These are phyloP conservation scores for Mycotypha africana DNA, from an alignment of 371 early-diverging fungal genomes.

Conservation along the genomic window DNA sequence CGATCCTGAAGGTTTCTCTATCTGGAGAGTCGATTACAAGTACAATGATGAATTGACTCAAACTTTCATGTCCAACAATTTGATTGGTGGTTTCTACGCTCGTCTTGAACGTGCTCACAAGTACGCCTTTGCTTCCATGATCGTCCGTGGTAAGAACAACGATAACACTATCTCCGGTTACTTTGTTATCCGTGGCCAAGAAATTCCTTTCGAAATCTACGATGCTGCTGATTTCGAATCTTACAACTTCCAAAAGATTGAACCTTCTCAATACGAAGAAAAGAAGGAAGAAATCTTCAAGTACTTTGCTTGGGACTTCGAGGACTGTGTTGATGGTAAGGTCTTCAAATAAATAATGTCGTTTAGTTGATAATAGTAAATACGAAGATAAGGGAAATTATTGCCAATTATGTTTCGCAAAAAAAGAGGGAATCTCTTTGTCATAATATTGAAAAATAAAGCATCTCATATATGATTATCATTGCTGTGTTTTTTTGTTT, in stretches of 20 bases:
- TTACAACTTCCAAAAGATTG: slow-evolving; percentile 78
- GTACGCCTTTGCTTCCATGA: slow-evolving; percentile 91
- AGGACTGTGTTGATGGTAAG: slow-evolving; percentile 46
- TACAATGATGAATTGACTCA: slow-evolving; percentile 86
- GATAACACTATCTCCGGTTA: slow-evolving; percentile 89
- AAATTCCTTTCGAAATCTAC: slow-evolving; percentile 78
- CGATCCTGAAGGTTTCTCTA: slow-evolving; percentile 82
- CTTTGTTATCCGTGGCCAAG: slow-evolving; percentile 91
- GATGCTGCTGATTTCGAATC: slow-evolving; percentile 90
- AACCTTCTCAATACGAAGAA: slow-evolving; percentile 58
- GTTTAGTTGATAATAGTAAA: no score
- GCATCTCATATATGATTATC: no score
- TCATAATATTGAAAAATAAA: no score
- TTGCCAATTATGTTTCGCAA: no score
- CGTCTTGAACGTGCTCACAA: slow-evolving; percentile 92
- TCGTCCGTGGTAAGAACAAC: slow-evolving; percentile 84
- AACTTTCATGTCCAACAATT: slow-evolving; percentile 88
- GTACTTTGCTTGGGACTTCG: slow-evolving; percentile 46
- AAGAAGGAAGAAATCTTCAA: slow-evolving; percentile 47
- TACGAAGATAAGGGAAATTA: no score
- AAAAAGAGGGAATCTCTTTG: no score
- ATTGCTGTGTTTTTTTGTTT: no score
- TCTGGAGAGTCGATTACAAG: slow-evolving; percentile 90
- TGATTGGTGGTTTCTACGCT: slow-evolving; percentile 91
- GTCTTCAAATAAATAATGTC: slow-evolving; percentile 74